Base-by-base conservation (phyloP, 306 rosid species). In the Biancaea sappan region DNA sequence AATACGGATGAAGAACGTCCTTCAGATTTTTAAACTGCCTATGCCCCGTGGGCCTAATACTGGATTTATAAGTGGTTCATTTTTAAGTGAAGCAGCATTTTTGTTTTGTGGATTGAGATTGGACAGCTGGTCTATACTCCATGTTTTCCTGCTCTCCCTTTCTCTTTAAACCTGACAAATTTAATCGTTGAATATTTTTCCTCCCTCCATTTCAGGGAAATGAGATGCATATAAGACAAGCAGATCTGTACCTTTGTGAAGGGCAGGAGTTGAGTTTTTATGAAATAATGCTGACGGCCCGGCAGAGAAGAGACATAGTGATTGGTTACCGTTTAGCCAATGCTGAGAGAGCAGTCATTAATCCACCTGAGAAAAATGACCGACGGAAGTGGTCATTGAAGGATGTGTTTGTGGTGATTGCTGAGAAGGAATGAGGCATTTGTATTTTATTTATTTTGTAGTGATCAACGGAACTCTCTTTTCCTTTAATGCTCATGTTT, bases 401-500 rank as follows among this genome's bases (percentile, higher is more conserved):
- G 84, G 98, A 92, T 77, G 92, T 83, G 74, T 90, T 92, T 71
- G 94, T 92, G 76, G 96, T 88, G 37, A 88, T 92, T 77, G 90
- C 90, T 4, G 98, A 88, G 75, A 90, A 92, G 83, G 91, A 90
- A 66, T 90, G 79, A 90, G 9, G 22, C 73, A 59, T 43, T 67
- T 47, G 16, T 29, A 31, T 29, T 59, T 59, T 16, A 59, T 29
- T 18, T 35, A 29, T 26, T 28, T 18, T 57, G 21, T 28, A 7
- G 41, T 8, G 21, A 29, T 12, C 41, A 8, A 2, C 16, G 24
- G 21, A 32, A n/a, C 26, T 8, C 53, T 24, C 34, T 32, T 13
- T 38, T 28, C 43, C 22, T 48, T 29, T 10, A 32, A 16, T 28
- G 5, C 66, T 71, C 21, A 3, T 43, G 11, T 6, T 52, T n/a